phyloP scores from a whole-genome alignment of 1,284 basidiomycete species.

The Mycena sp. region DNA sequence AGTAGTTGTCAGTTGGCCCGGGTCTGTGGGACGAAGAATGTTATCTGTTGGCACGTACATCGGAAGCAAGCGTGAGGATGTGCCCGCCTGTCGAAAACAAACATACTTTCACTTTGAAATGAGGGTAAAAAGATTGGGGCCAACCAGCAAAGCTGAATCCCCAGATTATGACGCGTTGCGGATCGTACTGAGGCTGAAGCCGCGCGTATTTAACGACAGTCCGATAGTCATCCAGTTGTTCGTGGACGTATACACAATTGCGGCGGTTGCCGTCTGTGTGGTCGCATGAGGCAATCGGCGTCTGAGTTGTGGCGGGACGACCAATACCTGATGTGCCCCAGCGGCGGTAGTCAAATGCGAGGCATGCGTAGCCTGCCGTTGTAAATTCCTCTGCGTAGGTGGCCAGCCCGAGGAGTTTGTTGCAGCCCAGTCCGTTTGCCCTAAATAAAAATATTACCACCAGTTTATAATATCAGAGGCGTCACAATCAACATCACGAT shows the following conservation, averaged over 20 bases:
- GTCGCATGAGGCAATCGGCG: background rate
- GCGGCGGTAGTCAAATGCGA: constrained; percentile 51
- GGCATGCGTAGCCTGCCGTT: constrained; percentile 43
- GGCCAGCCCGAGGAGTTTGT: constrained; percentile 45
- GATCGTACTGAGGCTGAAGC: constrained; percentile 43
- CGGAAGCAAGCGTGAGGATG: constrained; percentile 43
- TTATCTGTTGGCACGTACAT: constrained; percentile 34
- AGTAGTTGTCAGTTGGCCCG: background rate
- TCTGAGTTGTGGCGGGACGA: background rate
- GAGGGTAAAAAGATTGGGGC: background rate
- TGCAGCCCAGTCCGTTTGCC: constrained; percentile 47
- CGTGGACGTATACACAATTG: constrained; percentile 41
- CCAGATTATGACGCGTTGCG: constrained; percentile 46
- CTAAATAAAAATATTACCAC: constrained; percentile 31
- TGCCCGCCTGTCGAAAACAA: constrained; percentile 46
- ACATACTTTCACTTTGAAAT: too few relatives aligned
- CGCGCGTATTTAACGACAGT: constrained; percentile 47
- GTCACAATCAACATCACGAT: constrained; percentile 45
- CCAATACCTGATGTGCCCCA: constrained; percentile 49
- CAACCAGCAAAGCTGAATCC: constrained; percentile 46
- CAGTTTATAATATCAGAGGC: background rate
- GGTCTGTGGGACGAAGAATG: too few relatives aligned
- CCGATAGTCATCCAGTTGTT: constrained; percentile 52
- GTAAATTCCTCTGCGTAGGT: constrained; percentile 47
- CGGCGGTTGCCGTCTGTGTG: constrained; percentile 47